Evolutionary conservation across 208 protist genomes (phyloP).

Genomic region (Leishmania turanica): DNA sequence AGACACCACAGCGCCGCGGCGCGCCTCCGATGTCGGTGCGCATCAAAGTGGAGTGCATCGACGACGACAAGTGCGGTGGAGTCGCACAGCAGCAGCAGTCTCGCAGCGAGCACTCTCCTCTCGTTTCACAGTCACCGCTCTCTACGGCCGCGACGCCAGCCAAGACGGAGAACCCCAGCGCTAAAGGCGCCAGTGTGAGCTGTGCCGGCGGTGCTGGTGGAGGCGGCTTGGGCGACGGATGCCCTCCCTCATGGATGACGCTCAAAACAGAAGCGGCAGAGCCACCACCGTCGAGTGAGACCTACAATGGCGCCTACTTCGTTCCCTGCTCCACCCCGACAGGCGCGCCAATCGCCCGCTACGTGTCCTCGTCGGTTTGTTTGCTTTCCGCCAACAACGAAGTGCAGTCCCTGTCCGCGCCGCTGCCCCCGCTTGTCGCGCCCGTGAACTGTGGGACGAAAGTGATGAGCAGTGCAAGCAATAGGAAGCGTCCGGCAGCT

Average conservation of each 20-base stretch:
- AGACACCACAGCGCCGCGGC: background rate
- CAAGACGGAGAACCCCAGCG: background rate
- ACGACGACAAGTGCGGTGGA: background rate
- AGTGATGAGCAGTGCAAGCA: background rate
- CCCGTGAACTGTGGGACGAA: background rate
- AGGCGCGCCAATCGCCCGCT: conserved; percentile 28
- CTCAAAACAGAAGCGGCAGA: conserved; percentile 5
- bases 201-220: background rate
- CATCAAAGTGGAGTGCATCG: background rate
- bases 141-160: background rate
- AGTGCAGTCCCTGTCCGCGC: background rate
- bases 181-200: background rate
- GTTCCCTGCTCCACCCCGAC: conserved; percentile 17
- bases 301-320: conserved; percentile 27
- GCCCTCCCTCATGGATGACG: conserved; percentile 18
- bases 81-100: background rate
- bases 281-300: background rate
- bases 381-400: background rate
- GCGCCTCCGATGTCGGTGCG: background rate
- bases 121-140: background rate
- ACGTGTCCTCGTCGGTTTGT: conserved; percentile 4
- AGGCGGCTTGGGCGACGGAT: background rate
- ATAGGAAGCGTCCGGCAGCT: background rate
- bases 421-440: conserved; percentile 4
- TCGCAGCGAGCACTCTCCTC: background rate